Base-by-base conservation (phyloP, 495 filamentous ascomycete genomes). In the Talaromyces stipitatus region DNA sequence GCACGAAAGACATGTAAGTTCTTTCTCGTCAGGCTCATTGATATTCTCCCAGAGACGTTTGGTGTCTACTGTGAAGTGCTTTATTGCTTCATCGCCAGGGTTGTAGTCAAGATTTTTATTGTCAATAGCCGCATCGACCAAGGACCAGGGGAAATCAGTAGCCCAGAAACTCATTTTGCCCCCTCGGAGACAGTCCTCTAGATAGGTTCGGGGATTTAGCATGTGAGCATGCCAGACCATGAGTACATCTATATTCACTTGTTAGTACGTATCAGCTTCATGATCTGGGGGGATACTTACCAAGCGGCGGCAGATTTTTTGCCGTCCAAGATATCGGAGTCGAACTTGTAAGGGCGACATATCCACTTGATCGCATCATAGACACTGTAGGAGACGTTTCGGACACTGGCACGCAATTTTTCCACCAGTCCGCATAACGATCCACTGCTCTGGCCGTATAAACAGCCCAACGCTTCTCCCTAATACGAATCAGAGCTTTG, bases 191-290 rank as follows among this genome's bases (percentile, higher is more conserved):
- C 85, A 86, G 65, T 95, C 91, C 61, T 95, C 90, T 2, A 90
- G 79, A 64, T 85, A 95, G 43, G 74, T 73, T 26, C 87, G 75
- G 2, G 91, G 91, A 60, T 92, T 95, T 3, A 96, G 80, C 84
- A 91, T 85, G 61, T 90, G 88, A 1, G 87, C 75, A 69, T 96
- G 91, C 89, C 88, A 94, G 0, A 95, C 89, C 89, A 96, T 90
- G 45, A 96, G 69, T 2, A 96, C 83, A 66, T 96, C 90, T 85
- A 62, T 2, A 24, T 18, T 5, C 38, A 20, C 10, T 8, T 36
- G 24, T 57, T 32, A 56, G 36, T 23, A 23, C 3, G 33, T 2
- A 43, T 12, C 5, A n/a, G 14, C 14, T 7, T n/a, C 24, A 23
- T 29, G 11, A 12, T 48, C 16, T 23, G 12, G 7, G 54, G 16